A percentile compares a stretch with the other conserved stretches of the same genome.
Conservation (phyloP, 805 yeast species). For the Myxozyma geophila region DNA sequence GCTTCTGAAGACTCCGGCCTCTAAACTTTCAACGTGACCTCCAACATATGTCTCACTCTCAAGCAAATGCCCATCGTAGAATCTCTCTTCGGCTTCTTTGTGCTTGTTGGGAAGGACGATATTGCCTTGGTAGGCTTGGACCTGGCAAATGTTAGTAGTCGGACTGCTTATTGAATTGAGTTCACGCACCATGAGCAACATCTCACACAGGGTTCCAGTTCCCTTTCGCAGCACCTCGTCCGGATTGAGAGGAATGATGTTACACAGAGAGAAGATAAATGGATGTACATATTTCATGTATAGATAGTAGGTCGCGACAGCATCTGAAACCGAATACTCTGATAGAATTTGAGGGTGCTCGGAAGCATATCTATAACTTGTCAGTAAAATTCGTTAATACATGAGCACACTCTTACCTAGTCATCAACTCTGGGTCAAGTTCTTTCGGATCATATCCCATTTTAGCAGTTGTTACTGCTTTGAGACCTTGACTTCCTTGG, state of each 20-base stretch:
- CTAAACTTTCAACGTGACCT: conserved; percentile 96
- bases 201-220: conserved; percentile 97
- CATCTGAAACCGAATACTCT: conserved; percentile 98
- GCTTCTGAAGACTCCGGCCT: conserved; percentile 96
- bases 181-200: conserved; percentile 80
- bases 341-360: conserved; percentile 91
- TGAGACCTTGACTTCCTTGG: conserved; percentile 97
- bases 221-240: conserved; percentile 96
- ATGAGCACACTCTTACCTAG: conserved; percentile 54
- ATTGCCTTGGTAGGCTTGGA: conserved; percentile 77
- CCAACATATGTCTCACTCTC: conserved; percentile 98
- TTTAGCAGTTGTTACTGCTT: conserved; percentile 95
- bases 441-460: conserved; percentile 96
- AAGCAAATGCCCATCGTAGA: conserved; percentile 89
- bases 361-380: conserved; percentile 65
- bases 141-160: conserved; percentile 18
- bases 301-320: conserved; percentile 95
- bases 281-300: conserved; percentile 98
- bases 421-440: conserved; percentile 96
- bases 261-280: conserved; percentile 91
- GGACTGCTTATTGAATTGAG: neutral
- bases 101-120: conserved; percentile 93
- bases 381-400: neutral
- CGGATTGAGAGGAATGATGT: conserved; percentile 93
- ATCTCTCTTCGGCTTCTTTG: conserved; percentile 89